Percentiles rank a stretch among this genome's conserved stretches.
Conservation (phyloP, 2,329 filamentous ascomycete species). For the Monosporascus ibericus region DNA sequence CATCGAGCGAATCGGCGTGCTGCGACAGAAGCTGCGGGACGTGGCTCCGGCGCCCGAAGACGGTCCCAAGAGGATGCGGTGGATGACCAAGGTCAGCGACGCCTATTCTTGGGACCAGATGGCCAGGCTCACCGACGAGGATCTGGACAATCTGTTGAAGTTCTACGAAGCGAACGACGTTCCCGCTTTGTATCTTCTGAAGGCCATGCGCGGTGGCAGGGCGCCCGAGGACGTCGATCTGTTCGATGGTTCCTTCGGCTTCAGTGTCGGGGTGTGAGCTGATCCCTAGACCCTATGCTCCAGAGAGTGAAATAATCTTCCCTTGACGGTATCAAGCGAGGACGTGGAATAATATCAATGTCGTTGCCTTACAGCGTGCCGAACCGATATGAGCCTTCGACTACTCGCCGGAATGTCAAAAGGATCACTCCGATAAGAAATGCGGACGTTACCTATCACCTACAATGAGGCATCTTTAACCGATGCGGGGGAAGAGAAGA, state of each 20-base stretch:
- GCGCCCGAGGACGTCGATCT: conserved; percentile 43
- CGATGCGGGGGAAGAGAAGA: too few species aligned
- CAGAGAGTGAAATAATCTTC: too few species aligned
- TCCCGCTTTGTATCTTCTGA: conserved; percentile 48
- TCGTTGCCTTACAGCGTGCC: too few species aligned
- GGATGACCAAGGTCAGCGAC: conserved; percentile 92
- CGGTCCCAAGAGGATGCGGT: conserved; percentile 83
- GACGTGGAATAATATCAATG: too few species aligned
- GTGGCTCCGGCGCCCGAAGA: conserved; percentile 67
- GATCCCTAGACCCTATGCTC: not conserved
- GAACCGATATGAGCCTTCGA: too few species aligned
- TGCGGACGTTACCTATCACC: too few species aligned
- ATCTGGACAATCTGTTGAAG: conserved; percentile 77
- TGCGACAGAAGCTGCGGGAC: conserved; percentile 73
- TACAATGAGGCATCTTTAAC: too few species aligned
- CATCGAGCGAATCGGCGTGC: conserved; percentile 73
- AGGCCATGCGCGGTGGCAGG: conserved; percentile 43
- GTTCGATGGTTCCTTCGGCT: conserved; percentile 55
- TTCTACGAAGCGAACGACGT: conserved; percentile 60
- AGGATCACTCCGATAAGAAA: too few species aligned
- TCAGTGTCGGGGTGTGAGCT: conserved; percentile 41
- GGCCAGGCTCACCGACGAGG: conserved; percentile 72
- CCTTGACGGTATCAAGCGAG: too few species aligned
- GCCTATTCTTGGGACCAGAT: conserved; percentile 80
- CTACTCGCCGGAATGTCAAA: too few species aligned